Conservation (phyloP, 2,329 filamentous ascomycete genomes). For the Emergomyces orientalis region DNA sequence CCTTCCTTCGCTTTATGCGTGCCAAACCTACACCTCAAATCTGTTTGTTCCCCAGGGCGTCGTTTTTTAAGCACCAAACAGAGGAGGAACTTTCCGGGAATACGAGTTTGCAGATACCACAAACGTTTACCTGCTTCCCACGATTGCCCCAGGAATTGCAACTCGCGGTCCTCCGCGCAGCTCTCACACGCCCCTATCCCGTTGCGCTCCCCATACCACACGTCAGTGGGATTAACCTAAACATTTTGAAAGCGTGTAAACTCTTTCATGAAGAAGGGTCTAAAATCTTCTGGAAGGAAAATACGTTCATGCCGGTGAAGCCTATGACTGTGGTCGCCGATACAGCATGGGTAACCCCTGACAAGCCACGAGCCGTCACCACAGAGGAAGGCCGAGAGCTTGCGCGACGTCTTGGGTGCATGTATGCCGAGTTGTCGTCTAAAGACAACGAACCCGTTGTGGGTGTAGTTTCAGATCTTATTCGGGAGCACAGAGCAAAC, state of each 20-base stretch:
- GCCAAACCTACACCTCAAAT: neutral
- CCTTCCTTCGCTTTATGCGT: neutral
- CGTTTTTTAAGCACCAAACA: neutral
- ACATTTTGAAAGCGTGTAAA: neutral
- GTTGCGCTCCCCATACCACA: neutral
- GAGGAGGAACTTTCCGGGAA: neutral
- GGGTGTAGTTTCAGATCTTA: neutral
- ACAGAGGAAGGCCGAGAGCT: neutral
- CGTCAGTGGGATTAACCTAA: neutral
- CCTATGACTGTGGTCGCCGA: neutral
- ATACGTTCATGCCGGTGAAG: neutral
- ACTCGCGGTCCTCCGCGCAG: neutral
- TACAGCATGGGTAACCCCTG: neutral
- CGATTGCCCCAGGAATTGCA: neutral
- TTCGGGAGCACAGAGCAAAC: neutral
- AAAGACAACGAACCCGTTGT: neutral
- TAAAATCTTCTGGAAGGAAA: neutral
- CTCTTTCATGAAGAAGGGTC: conserved; percentile 5
- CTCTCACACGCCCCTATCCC: neutral
- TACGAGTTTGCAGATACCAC: neutral
- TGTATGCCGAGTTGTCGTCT: neutral
- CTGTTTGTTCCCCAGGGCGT: neutral
- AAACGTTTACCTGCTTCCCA: neutral
- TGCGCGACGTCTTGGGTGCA: neutral
- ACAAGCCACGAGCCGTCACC: neutral